Base-by-base conservation (phyloP, 768 basidiomycete species). In the Rhodocollybia butyracea region DNA sequence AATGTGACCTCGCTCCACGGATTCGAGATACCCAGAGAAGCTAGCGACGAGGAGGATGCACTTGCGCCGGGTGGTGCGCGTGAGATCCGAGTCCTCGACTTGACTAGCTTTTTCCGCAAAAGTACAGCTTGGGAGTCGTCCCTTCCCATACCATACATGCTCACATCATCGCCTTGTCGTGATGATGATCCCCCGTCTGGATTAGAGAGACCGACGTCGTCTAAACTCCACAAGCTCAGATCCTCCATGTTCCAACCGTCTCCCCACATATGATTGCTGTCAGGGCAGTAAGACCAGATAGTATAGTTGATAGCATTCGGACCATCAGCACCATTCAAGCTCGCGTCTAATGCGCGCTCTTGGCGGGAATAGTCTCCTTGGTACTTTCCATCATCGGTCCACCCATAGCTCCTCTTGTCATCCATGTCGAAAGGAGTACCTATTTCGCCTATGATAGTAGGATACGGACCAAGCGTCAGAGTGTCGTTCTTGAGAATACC, bases 231-330 rank as follows among this genome's bases (percentile, higher is more conserved):
- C 13, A 98, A 59, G 60, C 90, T 93, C 56, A 98, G 68, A 72
- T 98, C 96, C 72, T 99, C 96, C 71, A 91, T 83, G 68, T 98
- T 95, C 96, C 95, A 99, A 1, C 86, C 86, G 70, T 99, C 96
- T 13, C 96, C 94, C 91, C 91, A 97, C 64, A 82, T 74, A 65
- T 98, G 92, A 24, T 76, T 77, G 64, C 86, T 86, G 61, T 96
- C 90, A 0, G 89, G 75, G 57, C 88, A 88, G 66, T 95, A 97
- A 31, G 85, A 89, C 94, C 94, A 97, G 8, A 92, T 72, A 43
- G 93, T 94, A 68, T 83, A 96, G 61, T 78, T 91, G 56, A 95
- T 68, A 32, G 69, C 78, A 60, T 92, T 92, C 10, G 70, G 66
- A 0, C 91, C 94, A 66, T 97, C 94, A 22, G 82, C 77, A 5